Conservation (phyloP, 202 grass and related monocot genomes). For the Bolboschoenoplectus hybrid region DNA sequence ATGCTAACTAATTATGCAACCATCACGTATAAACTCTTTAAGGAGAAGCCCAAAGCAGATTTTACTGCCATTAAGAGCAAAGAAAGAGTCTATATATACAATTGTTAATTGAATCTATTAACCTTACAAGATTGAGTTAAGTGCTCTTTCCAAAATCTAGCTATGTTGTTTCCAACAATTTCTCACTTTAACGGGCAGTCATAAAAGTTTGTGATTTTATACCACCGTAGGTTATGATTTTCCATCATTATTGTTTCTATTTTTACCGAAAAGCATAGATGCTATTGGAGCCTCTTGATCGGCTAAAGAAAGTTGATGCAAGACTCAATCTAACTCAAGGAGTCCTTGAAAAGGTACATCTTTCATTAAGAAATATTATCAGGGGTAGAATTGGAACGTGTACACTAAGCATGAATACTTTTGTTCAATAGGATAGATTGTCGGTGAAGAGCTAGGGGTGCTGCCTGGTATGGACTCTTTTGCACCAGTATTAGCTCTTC, state of each 20-base stretch:
- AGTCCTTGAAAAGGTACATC: conserved; percentile 77
- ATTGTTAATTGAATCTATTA: neutral
- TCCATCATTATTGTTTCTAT: conserved; percentile 26
- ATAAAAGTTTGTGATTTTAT: neutral
- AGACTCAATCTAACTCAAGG: conserved; percentile 86
- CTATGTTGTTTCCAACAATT: neutral
- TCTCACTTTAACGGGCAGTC: neutral
- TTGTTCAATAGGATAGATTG: conserved; percentile 71
- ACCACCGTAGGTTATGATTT: conserved; percentile 12
- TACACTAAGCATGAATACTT: conserved; percentile 43
- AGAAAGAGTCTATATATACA: neutral
- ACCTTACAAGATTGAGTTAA: neutral
- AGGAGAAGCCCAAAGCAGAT: neutral
- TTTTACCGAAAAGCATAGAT: conserved; percentile 50
- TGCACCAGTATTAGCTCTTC: conserved; percentile 65
- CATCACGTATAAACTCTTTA: neutral
- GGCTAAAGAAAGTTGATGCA: conserved; percentile 87
- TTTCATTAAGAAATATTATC: conserved; percentile 31
- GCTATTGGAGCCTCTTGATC: conserved; percentile 81
- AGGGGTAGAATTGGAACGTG: conserved; percentile 26
- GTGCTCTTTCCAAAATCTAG: neutral
- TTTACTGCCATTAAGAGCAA: neutral
- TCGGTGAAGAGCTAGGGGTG: conserved; percentile 90
- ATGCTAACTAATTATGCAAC: neutral
- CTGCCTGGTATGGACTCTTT: conserved; percentile 87